These are phyloP conservation scores for Malus sylvestris DNA, from an alignment of 306 rosid genomes.

Conservation along the genomic window DNA sequence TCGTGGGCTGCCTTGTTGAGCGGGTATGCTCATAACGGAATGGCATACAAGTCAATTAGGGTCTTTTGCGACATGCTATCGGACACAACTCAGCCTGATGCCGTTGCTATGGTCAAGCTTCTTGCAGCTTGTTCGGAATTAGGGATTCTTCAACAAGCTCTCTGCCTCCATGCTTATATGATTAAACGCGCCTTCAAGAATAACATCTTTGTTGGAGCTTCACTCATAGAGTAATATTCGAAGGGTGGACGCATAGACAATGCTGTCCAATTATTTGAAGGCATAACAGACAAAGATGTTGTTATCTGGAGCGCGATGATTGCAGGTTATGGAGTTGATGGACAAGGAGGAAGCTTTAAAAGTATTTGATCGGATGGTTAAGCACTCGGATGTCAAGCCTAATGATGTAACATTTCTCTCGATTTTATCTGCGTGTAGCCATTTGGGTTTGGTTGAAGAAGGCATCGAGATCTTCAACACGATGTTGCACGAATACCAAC, in stretches of 20 bases:
- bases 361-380: conserved; percentile 43
- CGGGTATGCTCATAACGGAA: no score
- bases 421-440: conserved; percentile 74
- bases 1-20: no score
- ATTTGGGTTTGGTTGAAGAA: conserved; percentile 66
- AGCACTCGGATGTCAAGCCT: conserved; percentile 41
- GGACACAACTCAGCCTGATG: no score
- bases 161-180: conserved; percentile 43
- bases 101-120: no score
- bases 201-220: conserved; percentile 54
- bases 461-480: conserved; percentile 50
- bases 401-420: conserved; percentile 58
- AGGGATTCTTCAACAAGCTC: no score
- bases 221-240: conserved; percentile 65
- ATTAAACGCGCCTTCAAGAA: conserved; percentile 31
- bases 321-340: conserved; percentile 73
- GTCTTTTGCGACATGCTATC: no score
- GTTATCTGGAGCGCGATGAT: conserved; percentile 77
- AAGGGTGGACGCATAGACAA: conserved; percentile 55
- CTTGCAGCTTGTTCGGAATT: no score
- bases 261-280: conserved; percentile 49
- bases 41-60: no score
- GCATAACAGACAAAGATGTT: conserved; percentile 50
- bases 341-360: conserved; percentile 53
- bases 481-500: conserved; percentile 45